Conservation (phyloP, 805 yeast genomes). For the Barnettozyma sp. region DNA sequence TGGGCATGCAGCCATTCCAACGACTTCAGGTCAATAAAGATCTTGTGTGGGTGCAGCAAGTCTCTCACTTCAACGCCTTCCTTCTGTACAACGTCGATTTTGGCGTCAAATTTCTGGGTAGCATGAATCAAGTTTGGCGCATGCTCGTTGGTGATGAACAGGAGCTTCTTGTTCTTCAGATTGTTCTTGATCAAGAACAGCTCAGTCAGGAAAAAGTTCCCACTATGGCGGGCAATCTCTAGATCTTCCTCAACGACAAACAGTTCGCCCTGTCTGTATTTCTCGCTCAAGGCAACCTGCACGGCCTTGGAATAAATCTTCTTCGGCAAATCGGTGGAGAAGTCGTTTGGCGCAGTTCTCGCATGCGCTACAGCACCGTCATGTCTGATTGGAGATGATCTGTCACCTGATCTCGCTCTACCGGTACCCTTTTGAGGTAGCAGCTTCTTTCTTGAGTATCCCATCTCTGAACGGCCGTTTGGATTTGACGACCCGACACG, state of each 20-base stretch:
- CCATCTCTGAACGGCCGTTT: constrained; percentile 79
- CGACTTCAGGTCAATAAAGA: constrained; percentile 67
- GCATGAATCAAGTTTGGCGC: constrained; percentile 56
- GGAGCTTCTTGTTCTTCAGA: constrained; percentile 44
- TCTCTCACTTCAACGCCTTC: constrained; percentile 83
- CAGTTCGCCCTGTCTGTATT: constrained; percentile 68
- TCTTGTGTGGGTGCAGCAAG: constrained; percentile 67
- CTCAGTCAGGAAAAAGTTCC: constrained; percentile 39
- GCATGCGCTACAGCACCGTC: constrained; percentile 90
- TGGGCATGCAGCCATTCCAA: constrained; percentile 47
- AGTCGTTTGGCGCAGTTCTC: constrained; percentile 84
- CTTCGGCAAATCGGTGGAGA: constrained; percentile 67
- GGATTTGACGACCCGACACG: constrained; percentile 89
- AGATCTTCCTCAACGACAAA: constrained; percentile 49
- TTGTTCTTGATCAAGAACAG: constrained; percentile 44
- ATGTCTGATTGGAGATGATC: constrained; percentile 85
- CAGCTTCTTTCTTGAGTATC: constrained; percentile 76
- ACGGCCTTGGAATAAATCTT: constrained; percentile 72
- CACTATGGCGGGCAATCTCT: constrained; percentile 29
- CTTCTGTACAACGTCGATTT: constrained; percentile 59
- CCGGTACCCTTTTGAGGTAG: constrained; percentile 92
- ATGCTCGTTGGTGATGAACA: constrained; percentile 59
- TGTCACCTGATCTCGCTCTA: constrained; percentile 93
- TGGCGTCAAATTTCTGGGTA: constrained; percentile 43
- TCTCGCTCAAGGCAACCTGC: constrained; percentile 75